Conservation (phyloP, 2,329 filamentous ascomycete genomes). For the Cercospora canescens region DNA sequence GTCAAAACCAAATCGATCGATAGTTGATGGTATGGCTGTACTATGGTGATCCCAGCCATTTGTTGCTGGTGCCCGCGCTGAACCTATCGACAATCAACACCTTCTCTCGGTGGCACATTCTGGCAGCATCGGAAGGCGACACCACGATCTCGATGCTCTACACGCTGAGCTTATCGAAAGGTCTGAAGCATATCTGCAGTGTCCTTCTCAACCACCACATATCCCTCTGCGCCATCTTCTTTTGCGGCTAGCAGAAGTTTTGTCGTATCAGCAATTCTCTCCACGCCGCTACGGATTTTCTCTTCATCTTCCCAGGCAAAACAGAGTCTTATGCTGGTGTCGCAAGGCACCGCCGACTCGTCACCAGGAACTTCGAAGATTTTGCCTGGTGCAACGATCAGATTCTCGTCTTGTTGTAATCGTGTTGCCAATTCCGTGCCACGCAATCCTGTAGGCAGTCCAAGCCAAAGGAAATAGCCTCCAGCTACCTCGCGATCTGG, state of each 20-base stretch:
- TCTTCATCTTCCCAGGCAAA: slow-evolving; percentile 72
- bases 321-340: slow-evolving; percentile 62
- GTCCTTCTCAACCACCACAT: slow-evolving; percentile 21
- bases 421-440: slow-evolving; percentile 57
- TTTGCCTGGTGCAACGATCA: slow-evolving; percentile 67
- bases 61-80: background rate
- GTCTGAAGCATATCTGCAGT: slow-evolving; percentile 18
- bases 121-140: background rate
- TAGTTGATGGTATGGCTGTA: background rate
- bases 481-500: slow-evolving; percentile 59
- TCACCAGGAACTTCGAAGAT: slow-evolving; percentile 63
- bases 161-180: slow-evolving; percentile 13
- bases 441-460: slow-evolving; percentile 56
- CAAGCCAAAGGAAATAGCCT: slow-evolving; percentile 85
- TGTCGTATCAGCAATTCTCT: slow-evolving; percentile 58
- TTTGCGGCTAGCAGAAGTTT: slow-evolving; percentile 34
- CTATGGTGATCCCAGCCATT: background rate
- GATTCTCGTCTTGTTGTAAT: slow-evolving; percentile 62
- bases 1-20: background rate
- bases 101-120: background rate
- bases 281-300: slow-evolving; percentile 67
- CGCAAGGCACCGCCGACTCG: slow-evolving; percentile 54
- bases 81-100: background rate
- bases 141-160: background rate
- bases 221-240: slow-evolving; percentile 14